Conservation (phyloP, 768 basidiomycete species). For the Tephrocybe sp. region DNA sequence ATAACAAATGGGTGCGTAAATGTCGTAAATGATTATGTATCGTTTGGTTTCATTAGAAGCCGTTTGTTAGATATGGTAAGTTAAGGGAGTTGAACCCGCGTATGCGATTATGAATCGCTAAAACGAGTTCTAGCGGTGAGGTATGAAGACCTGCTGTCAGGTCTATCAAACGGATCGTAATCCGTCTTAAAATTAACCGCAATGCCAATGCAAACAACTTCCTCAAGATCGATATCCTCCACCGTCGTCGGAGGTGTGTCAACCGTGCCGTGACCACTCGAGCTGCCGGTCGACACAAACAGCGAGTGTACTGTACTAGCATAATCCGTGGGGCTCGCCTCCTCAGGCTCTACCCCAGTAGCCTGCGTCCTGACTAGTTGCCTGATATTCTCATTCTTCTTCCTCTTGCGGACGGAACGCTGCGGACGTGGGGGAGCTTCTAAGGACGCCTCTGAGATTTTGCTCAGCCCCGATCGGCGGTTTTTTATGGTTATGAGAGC, state of each 20-base stretch:
- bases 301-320: neutral
- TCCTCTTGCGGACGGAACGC: conserved; percentile 9
- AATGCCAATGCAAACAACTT: neutral
- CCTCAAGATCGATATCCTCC: conserved; percentile 16
- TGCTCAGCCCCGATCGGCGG: neutral
- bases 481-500: neutral
- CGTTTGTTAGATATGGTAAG: too few relatives aligned
- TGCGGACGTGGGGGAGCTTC: neutral
- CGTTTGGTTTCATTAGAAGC: too few relatives aligned
- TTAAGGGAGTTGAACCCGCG: too few relatives aligned
- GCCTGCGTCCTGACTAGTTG: conserved; percentile 1
- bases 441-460: neutral
- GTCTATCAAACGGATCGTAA: conserved; percentile 16
- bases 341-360: neutral
- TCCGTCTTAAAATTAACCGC: neutral
- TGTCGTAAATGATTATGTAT: too few relatives aligned
- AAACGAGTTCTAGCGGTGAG: conserved; percentile 32
- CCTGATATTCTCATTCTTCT: conserved; percentile 3
- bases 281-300: conserved; percentile 6
- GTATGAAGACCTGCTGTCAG: conserved; percentile 33
- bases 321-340: conserved; percentile 3
- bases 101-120: conserved; percentile 10
- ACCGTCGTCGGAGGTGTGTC: conserved; percentile 19
- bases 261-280: conserved; percentile 7
- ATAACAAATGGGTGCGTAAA: too few relatives aligned